phyloP scores from a whole-genome alignment of 768 basidiomycete genomes.

The Russula sp. region DNA sequence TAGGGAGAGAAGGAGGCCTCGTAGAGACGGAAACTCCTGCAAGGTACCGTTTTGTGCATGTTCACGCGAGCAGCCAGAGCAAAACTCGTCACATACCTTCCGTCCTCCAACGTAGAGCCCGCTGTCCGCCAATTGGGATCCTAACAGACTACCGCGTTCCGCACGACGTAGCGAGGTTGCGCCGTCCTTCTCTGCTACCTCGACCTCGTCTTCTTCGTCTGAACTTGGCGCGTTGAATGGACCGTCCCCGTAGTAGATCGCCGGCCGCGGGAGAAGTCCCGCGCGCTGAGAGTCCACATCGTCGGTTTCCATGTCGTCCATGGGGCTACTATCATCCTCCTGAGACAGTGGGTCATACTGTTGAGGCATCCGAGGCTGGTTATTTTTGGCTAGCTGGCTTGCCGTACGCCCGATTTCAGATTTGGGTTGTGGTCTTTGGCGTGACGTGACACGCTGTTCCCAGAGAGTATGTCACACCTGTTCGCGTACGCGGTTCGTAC shows the following conservation, averaged over 20 bases:
- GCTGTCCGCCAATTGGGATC: conserved; percentile 23
- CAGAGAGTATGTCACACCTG: not conserved
- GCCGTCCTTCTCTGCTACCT: conserved; percentile 42
- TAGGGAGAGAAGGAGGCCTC: conserved; percentile 57
- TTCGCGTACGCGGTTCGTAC: too few relatives aligned
- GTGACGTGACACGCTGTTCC: not conserved
- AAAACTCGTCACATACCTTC: conserved; percentile 25
- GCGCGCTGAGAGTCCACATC: not conserved
- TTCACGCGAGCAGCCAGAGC: not conserved
- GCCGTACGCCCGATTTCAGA: not conserved
- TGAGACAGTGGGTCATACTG: conserved; percentile 21
- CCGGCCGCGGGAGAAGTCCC: conserved; percentile 19
- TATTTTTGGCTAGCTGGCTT: not conserved
- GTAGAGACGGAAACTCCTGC: conserved; percentile 47
- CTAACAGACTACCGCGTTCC: conserved; percentile 25
- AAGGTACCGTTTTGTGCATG: not conserved
- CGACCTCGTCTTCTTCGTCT: conserved; percentile 62
- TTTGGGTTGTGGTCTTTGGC: not conserved
- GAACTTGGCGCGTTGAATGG: conserved; percentile 73
- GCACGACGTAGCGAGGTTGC: conserved; percentile 25
- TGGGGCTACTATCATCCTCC: conserved; percentile 13
- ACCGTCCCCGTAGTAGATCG: conserved; percentile 64
- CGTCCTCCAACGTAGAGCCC: conserved; percentile 32
- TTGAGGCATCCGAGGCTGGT: conserved; percentile 10
- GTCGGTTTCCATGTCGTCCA: not conserved